Conservation (phyloP, 352 stramenopile genomes). For the Pythium volutum region DNA sequence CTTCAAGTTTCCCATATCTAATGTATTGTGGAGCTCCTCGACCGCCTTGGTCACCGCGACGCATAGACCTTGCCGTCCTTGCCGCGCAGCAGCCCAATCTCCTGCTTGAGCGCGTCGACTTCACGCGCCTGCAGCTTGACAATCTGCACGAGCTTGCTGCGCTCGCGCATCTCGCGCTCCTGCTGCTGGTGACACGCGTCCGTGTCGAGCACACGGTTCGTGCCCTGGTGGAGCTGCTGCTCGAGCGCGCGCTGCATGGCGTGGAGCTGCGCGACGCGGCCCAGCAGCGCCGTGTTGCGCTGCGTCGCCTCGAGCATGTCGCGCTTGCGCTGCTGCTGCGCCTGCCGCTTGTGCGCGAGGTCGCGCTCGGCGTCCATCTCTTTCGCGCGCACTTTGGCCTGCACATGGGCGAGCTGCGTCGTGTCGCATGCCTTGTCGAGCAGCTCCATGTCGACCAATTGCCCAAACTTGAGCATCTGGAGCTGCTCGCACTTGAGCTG, state of each 20-base stretch:
- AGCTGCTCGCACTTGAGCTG: conserved; percentile 74
- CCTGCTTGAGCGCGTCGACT: conserved; percentile 88
- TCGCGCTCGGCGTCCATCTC: conserved; percentile 70
- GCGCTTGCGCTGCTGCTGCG: conserved; percentile 60
- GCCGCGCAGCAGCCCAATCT: conserved; percentile 82
- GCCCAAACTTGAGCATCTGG: conserved; percentile 79
- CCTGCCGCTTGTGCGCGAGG: conserved; percentile 41
- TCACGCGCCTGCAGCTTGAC: conserved; percentile 91
- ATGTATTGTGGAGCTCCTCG: conserved; percentile 16
- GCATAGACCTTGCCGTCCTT: conserved; percentile 82
- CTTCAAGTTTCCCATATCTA: conserved; percentile 6
- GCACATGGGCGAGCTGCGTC: conserved; percentile 60
- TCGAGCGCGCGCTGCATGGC: conserved; percentile 82
- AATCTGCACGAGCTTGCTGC: conserved; percentile 85
- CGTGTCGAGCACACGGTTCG: conserved; percentile 24
- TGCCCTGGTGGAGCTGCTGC: conserved; percentile 73
- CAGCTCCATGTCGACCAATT: conserved; percentile 82
- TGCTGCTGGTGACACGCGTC: conserved; percentile 39
- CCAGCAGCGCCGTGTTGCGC: conserved; percentile 82
- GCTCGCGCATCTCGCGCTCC: conserved; percentile 83
- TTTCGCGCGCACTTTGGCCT: conserved; percentile 66
- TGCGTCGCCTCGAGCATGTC: conserved; percentile 78
- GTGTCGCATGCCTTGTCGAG: conserved; percentile 87
- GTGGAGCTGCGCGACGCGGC: conserved; percentile 71
- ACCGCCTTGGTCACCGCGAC: too few species aligned